phyloP scores from a whole-genome alignment of 164 flowering plant genomes.

The Santalum album region DNA sequence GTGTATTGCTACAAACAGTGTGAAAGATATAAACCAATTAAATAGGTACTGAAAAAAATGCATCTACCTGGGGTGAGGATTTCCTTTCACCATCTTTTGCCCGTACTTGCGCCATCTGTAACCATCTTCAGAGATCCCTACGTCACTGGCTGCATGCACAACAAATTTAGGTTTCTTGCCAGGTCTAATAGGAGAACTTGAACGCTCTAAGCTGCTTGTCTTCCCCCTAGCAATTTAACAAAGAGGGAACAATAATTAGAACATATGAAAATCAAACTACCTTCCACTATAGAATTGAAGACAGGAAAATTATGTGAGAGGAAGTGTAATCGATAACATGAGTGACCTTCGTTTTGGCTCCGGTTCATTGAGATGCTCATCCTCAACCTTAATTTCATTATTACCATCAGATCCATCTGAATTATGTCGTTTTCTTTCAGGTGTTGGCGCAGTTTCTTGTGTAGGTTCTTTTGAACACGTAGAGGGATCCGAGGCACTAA shows the following conservation, averaged over 20 bases:
- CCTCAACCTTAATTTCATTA: constrained; percentile 21
- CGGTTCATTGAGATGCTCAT: constrained; percentile 40
- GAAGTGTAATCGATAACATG: too few species aligned
- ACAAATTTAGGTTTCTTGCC: constrained; percentile 69
- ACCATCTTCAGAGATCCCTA: constrained; percentile 73
- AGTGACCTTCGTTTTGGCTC: constrained; percentile 39
- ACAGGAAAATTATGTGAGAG: background rate
- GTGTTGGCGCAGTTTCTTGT: constrained; percentile 9
- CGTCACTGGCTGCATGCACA: constrained; percentile 71
- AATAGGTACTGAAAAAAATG: too few species aligned
- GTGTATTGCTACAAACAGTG: too few species aligned
- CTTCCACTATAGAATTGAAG: background rate
- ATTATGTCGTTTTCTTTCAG: constrained; percentile 27
- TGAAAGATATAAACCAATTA: too few species aligned
- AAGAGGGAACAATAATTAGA: background rate
- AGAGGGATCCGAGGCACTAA: constrained; percentile 27
- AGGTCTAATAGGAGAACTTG: constrained; percentile 29
- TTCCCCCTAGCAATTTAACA: constrained; percentile 19
- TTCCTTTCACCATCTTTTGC: constrained; percentile 94
- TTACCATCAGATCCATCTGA: constrained; percentile 17
- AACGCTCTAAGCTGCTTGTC: constrained; percentile 12
- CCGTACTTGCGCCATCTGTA: constrained; percentile 96
- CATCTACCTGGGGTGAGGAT: constrained; percentile 69
- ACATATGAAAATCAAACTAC: background rate
- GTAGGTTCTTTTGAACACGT: constrained; percentile 27